Percentiles rank a stretch among this genome's conserved stretches.
These are phyloP conservation scores for Sporothrix brunneoviolacea DNA, from an alignment of 2,329 filamentous ascomycete genomes.

Conservation along the genomic window DNA sequence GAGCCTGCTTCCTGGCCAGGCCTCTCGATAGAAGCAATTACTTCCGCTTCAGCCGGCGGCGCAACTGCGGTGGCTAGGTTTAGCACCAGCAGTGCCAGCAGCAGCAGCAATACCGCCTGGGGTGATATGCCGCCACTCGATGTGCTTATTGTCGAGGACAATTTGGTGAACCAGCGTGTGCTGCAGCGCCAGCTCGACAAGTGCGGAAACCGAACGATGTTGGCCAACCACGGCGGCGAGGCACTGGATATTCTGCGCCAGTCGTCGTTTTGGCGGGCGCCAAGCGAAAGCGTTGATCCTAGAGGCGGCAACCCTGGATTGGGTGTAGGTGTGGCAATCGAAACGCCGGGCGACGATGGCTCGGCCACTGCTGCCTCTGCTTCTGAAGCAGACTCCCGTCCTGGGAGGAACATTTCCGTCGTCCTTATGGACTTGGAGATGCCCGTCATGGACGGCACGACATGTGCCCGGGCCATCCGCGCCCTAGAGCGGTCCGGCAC, in stretches of 20 bases:
- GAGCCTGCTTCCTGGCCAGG: too few species aligned
- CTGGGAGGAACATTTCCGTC: slow-evolving; percentile 50
- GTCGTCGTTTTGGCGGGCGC: slow-evolving; percentile 46
- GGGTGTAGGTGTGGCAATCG: too few species aligned
- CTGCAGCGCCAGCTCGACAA: slow-evolving; percentile 55
- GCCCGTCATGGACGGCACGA: slow-evolving; percentile 74
- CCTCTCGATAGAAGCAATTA: too few species aligned
- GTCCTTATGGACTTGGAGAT: slow-evolving; percentile 79
- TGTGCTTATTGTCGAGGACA: slow-evolving; percentile 62
- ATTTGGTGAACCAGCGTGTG: slow-evolving; percentile 60
- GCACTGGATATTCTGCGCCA: slow-evolving; percentile 51
- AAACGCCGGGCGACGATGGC: too few species aligned
- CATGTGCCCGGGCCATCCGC: slow-evolving; percentile 63
- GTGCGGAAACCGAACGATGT: slow-evolving; percentile 52
- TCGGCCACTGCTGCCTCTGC: too few species aligned
- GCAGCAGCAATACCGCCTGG: background rate
- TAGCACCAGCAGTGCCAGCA: too few species aligned
- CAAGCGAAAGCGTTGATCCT: too few species aligned
- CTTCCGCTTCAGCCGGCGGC: background rate
- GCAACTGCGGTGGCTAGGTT: too few species aligned
- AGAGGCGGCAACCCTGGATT: too few species aligned
- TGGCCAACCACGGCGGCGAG: slow-evolving; percentile 60
- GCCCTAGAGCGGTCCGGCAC: slow-evolving; percentile 57
- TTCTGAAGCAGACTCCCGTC: background rate
- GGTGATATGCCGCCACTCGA: slow-evolving; percentile 35